Percentiles rank a stretch among this genome's conserved stretches.
Evolutionary conservation across 352 stramenopile species (phyloP).

Genomic region (Phytophthora ohioensis): DNA sequence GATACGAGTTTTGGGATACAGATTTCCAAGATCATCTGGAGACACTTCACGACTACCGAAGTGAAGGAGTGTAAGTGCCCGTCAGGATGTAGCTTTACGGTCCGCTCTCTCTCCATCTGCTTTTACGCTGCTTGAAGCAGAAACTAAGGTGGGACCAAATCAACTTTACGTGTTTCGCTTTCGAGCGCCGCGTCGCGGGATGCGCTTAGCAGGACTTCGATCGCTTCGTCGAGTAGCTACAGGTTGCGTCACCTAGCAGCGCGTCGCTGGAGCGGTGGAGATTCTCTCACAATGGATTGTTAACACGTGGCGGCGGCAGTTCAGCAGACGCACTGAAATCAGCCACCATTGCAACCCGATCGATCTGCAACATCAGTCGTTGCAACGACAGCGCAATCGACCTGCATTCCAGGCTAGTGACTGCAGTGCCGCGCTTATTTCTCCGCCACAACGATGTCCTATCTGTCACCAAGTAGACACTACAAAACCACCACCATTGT

Average conservation of each 20-base stretch:
- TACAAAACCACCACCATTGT: neutral
- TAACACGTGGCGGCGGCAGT: no score
- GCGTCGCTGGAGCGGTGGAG: neutral
- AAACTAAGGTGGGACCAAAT: slow-evolving; percentile 12
- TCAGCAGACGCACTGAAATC: no score
- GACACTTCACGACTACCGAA: slow-evolving; percentile 14
- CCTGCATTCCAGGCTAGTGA: neutral
- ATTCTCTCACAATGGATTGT: no score
- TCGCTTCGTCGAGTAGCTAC: neutral
- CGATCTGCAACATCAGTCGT: no score
- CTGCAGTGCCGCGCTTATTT: neutral
- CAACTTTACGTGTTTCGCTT: neutral
- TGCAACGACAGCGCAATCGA: neutral
- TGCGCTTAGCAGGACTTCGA: neutral
- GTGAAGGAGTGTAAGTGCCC: neutral
- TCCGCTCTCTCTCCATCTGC: slow-evolving; percentile 11
- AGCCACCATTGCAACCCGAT: no score
- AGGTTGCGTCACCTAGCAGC: neutral
- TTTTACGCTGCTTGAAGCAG: neutral
- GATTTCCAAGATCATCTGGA: slow-evolving; percentile 4
- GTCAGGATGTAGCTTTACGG: neutral
- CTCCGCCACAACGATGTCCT: slow-evolving; percentile 4
- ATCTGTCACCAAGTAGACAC: neutral
- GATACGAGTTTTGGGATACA: neutral
- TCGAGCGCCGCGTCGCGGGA: neutral